Conservation (phyloP, 805 yeast species). For the Maudiozyma turicensis region DNA sequence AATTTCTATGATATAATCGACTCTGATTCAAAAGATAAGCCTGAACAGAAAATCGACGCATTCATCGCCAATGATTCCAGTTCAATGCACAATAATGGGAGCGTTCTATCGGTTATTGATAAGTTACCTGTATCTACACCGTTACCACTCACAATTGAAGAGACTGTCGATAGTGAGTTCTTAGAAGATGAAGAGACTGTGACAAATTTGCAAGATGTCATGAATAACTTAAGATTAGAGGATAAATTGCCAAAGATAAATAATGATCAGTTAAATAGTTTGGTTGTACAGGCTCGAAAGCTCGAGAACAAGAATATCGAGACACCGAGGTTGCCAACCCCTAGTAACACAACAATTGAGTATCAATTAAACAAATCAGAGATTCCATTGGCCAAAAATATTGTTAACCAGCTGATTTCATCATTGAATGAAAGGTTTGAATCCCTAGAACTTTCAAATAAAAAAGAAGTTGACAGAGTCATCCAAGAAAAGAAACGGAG, state of each 20-base stretch:
- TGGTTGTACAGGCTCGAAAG: neutral
- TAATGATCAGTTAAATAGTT: neutral
- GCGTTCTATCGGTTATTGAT: neutral
- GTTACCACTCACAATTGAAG: neutral
- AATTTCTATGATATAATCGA: slow-evolving; percentile 1
- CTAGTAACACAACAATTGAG: neutral
- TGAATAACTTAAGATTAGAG: slow-evolving; percentile 7
- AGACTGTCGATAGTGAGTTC: neutral
- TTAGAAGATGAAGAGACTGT: neutral
- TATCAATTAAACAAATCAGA: neutral
- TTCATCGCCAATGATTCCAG: no score
- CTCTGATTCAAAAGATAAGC: neutral
- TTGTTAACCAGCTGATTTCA: slow-evolving; percentile 4
- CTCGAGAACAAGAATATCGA: no score
- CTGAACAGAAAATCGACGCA: neutral
- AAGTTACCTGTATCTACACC: neutral
- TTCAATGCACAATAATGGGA: no score
- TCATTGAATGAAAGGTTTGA: slow-evolving; percentile 7
- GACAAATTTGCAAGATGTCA: neutral
- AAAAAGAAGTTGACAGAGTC: slow-evolving; percentile 2
- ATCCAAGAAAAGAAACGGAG: slow-evolving; percentile 3
- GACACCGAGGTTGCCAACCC: neutral
- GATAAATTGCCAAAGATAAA: slow-evolving; percentile 8
- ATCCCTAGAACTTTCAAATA: slow-evolving; percentile 7
- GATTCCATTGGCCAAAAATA: neutral